Conservation (phyloP, 495 filamentous ascomycete species). For the Xylaria grammica region DNA sequence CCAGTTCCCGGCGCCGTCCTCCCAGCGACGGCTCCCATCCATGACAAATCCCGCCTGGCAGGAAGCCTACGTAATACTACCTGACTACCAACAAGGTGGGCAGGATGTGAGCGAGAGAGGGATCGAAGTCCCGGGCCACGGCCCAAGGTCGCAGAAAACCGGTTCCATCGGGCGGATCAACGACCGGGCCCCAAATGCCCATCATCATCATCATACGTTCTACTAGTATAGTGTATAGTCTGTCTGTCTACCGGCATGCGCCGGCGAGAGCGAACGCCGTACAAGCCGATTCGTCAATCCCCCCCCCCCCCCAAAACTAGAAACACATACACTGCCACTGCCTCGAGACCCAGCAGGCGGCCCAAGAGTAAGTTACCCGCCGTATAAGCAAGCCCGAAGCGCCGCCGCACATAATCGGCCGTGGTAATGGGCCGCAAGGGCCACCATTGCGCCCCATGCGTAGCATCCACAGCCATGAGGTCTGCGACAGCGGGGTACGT, state of each 20-base stretch:
- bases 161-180: background rate
- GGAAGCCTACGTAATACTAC: background rate
- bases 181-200: background rate
- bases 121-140: too few species aligned
- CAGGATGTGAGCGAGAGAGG: too few species aligned
- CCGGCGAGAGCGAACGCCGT: background rate
- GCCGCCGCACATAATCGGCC: constrained; percentile 4
- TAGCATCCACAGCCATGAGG: too few species aligned
- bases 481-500: background rate
- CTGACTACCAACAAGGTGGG: background rate
- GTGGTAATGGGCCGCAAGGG: background rate
- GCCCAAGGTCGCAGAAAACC: background rate
- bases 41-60: background rate
- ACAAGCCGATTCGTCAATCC: background rate
- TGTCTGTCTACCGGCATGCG: background rate
- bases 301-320: background rate
- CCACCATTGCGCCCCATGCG: too few species aligned
- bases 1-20: too few species aligned
- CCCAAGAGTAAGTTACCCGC: background rate
- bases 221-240: background rate
- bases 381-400: background rate
- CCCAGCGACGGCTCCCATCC: too few species aligned
- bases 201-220: background rate
- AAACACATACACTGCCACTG: background rate
- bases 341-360: background rate